phyloP scores from a whole-genome alignment of 495 filamentous ascomycete genomes.

The Margaritispora aquatica region DNA sequence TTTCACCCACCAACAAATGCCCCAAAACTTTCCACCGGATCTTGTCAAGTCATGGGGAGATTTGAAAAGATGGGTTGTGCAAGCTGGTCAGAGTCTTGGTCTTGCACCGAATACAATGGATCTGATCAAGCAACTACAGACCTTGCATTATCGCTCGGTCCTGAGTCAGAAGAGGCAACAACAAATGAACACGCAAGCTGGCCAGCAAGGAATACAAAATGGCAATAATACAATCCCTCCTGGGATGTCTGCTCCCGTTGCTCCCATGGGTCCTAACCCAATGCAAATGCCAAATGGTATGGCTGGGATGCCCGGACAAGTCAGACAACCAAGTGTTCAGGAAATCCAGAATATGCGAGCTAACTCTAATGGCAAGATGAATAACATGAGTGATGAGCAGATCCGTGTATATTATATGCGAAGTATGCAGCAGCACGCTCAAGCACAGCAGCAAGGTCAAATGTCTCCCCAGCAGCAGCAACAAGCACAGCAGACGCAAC shows the following conservation, averaged over 20 bases:
- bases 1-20: conserved; percentile 20
- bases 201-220: conserved; percentile 30
- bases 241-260: conserved; percentile 25
- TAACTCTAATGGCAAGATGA: conserved; percentile 32
- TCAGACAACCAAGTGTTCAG: conserved; percentile 33
- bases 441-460: conserved; percentile 31
- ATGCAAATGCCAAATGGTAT: conserved; percentile 10
- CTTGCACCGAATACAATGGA: conserved; percentile 33
- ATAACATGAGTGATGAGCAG: conserved; percentile 46
- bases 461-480: conserved; percentile 12
- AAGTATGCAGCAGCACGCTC: conserved; percentile 23
- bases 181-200: conserved; percentile 29
- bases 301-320: conserved; percentile 21
- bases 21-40: conserved; percentile 45
- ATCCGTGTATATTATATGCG: conserved; percentile 33
- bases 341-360: conserved; percentile 41
- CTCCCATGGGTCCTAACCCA: conserved; percentile 18
- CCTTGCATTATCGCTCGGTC: conserved; percentile 43
- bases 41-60: conserved; percentile 69
- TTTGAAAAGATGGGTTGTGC: conserved; percentile 54
- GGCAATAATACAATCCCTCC: conserved; percentile 19
- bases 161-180: conserved; percentile 13
- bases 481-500: conserved; percentile 34
- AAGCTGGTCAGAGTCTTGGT: conserved; percentile 33
- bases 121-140: conserved; percentile 46